Evolutionary conservation across 495 filamentous ascomycete genomes (phyloP), one percentile per base, ranked within the genome.

Genomic region (Aspergillus olivimuriae): DNA sequence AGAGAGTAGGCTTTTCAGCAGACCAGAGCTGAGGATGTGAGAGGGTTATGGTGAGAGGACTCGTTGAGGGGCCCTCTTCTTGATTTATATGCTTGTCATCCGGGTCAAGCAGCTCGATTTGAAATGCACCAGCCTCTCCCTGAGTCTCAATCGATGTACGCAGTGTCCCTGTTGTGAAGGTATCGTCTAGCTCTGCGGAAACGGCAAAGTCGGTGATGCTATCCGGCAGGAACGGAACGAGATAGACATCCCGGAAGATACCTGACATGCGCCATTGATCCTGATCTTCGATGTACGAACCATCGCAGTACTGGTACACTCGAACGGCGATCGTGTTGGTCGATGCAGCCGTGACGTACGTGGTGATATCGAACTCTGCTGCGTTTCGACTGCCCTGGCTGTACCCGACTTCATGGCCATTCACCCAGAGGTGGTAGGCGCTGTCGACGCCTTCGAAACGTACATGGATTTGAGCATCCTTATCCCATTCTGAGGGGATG

Each of bases 321-420:
- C 41, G 30, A 1, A 39, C 38, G 6, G 35, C 30, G 14, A 50
- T 28, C 1, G 34, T 40, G 18, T 50, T 50, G 3, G 20, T 23
- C 0, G 9, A 7, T 11, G 31, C 31, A 17, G n/a, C 73, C 47
- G 73, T 75, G 18, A 71, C 67, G 55, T 79, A 75, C 7, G 41
- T 48, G 1, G 45, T 50, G 7, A 50, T 39, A 19, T 44, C 47
- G 16, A 50, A 50, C 19, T 50, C 47, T 21, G 21, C 24, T 1
- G 47, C 35, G 11, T 50, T 45, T 12, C 47, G 47, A 21, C 41
- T 45, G 5, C 47, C 47, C 19, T 50, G 47, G 9, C 34, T 40
- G 24, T 50, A 50, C 1, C 47, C 47, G 28, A 51, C 22, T 15
- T 31, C 15, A 37, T 55, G 26, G 12, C 43, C 39, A 31, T 60